Evolutionary conservation across 2,329 filamentous ascomycete genomes (phyloP).

Genomic region (Metarhizium brunneum): DNA sequence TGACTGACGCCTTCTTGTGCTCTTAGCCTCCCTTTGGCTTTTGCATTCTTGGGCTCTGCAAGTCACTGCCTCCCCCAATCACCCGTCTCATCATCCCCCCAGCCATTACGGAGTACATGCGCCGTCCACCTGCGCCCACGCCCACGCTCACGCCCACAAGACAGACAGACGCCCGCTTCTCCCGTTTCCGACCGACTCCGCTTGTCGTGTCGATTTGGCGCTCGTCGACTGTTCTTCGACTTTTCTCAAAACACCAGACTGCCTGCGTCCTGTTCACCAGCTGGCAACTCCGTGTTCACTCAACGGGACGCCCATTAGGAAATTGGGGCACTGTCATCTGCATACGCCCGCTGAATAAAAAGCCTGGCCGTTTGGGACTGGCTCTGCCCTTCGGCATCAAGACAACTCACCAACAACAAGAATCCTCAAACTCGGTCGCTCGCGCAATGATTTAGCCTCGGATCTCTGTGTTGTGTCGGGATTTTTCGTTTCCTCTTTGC

Average conservation of each 20-base stretch:
- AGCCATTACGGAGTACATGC: too few relatives aligned
- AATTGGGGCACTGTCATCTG: not conserved
- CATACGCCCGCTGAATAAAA: not conserved
- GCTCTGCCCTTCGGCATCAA: not conserved
- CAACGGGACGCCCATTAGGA: not conserved
- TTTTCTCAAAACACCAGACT: not conserved
- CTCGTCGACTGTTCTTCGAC: not conserved
- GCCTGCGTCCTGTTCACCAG: not conserved
- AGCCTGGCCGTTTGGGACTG: not conserved
- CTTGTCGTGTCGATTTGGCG: not conserved
- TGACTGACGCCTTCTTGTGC: too few relatives aligned
- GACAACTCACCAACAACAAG: not conserved
- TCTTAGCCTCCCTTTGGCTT: not conserved
- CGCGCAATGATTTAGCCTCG: not conserved
- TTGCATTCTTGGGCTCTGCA: not conserved
- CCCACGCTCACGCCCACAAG: not conserved
- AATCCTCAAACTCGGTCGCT: not conserved
- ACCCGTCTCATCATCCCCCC: too few relatives aligned
- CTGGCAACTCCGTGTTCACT: not conserved
- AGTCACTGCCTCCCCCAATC: not conserved
- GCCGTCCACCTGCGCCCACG: too few relatives aligned
- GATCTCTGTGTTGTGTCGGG: not conserved
- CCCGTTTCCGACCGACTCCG: slow-evolving; percentile 2
- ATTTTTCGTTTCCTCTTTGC: not conserved
- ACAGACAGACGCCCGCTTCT: not conserved